Evolutionary conservation across 169 alveolate genomes (phyloP).

Genomic region (Babesia gibsoni): DNA sequence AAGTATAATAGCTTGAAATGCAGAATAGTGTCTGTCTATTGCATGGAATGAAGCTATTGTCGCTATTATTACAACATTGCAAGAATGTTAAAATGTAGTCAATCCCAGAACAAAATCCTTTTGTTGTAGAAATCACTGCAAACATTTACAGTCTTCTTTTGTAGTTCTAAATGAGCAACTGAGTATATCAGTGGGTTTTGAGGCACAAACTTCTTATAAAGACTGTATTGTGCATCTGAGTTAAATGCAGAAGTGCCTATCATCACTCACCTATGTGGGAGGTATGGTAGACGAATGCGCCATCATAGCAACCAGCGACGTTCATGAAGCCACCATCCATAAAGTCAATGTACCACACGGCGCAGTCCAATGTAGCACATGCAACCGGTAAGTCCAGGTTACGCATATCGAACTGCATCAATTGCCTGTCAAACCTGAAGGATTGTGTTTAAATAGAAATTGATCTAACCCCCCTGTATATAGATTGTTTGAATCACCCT

Average conservation of each 20-base stretch:
- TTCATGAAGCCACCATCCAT: constrained; percentile 14
- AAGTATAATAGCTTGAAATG: too few relatives aligned
- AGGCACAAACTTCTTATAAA: neutral
- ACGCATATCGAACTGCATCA: constrained; percentile 29
- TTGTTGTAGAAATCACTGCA: constrained; percentile 25
- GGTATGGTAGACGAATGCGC: constrained; percentile 33
- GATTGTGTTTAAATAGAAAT: too few relatives aligned
- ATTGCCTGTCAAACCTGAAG: constrained; percentile 35
- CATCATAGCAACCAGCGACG: constrained; percentile 58
- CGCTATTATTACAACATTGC: neutral
- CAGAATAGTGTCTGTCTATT: too few relatives aligned
- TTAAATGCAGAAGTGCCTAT: neutral
- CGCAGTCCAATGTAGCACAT: neutral
- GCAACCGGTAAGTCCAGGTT: constrained; percentile 22
- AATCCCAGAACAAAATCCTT: constrained; percentile 16
- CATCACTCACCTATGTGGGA: neutral
- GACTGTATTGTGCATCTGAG: neutral
- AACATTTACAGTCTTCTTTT: neutral
- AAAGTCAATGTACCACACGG: constrained; percentile 57
- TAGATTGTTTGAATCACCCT: neutral
- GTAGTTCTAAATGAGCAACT: constrained; percentile 15
- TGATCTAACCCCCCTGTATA: constrained; percentile 49
- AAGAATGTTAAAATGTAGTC: neutral
- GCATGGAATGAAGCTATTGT: too few relatives aligned
- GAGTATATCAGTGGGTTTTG: constrained; percentile 24